Base-by-base conservation (phyloP, 108 stramenopile species). In the Skeletonema grethae region DNA sequence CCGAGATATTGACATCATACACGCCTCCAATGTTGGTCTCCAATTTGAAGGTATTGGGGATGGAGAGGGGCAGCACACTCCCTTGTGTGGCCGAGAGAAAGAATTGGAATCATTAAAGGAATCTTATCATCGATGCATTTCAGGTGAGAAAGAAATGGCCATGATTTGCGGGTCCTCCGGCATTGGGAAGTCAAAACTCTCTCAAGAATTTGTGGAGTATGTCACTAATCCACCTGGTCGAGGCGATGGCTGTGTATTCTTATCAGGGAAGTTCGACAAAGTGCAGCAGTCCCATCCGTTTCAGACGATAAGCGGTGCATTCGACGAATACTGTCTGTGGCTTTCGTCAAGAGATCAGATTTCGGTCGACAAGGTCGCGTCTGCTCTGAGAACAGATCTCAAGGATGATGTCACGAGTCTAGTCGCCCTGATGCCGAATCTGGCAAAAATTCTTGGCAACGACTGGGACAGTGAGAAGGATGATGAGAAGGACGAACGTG, bases 191-290 rank as follows among this genome's bases (percentile, higher is more conserved):
- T 60, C 58, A 29, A 39, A 28, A 15, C 58, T 60, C 9, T 39
- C 38, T 18, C 15, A 35, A 15, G 36, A 60, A 48, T 48, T 48
- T 35, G 58, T 24, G 4, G 3, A 18, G 38, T 28, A 60, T 60
- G 36, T 41, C 36, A 60, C 38, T 6, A 60, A 15, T 18, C 46
- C 5, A 18, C 16, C 46, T 18, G n/a, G 46, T 18, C 18, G 4
- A 18, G 46, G 5, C 6, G 46, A 13, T 6, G 38, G 38, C 5
- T 18, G 75, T 20, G 13, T 63, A 13, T 70, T 70, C 15, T 24
- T 76, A 38, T 50, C 69, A 20, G 69, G 60, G 30, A 76, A 62
- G 32, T 76, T 70, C 18, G 75, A 76, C 39, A 38, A 69, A 39
- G 25, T 67, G 13, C 25, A 32, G 13, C 11, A 48, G 46, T n/a